A percentile compares a stretch with the other conserved stretches of the same genome.
Evolutionary conservation across 2,329 filamentous ascomycete genomes (phyloP).

Genomic region (Fusarium tuaranense): DNA sequence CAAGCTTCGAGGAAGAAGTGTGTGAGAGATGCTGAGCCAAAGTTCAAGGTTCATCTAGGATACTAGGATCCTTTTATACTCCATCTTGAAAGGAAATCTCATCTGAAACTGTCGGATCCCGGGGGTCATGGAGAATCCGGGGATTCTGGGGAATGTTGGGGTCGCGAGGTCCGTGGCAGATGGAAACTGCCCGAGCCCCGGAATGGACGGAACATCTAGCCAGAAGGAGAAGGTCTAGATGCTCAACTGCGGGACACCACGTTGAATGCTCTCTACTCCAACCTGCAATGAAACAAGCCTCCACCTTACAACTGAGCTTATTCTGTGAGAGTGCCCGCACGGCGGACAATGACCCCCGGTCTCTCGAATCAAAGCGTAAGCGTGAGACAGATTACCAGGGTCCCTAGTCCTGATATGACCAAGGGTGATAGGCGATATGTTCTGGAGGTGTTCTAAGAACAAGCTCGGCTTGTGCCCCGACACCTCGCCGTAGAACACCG

Average conservation of each 20-base stretch:
- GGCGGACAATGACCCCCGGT: background rate
- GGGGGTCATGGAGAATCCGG: background rate
- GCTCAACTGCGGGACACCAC: background rate
- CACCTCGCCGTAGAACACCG: background rate
- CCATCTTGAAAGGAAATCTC: background rate
- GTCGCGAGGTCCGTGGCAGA: background rate
- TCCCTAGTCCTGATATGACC: background rate
- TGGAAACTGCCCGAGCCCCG: background rate
- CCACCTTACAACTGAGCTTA: background rate
- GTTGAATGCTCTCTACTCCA: background rate
- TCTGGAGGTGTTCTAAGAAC: background rate
- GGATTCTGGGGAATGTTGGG: conserved; percentile 1
- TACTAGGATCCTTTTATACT: background rate
- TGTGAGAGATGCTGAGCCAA: background rate
- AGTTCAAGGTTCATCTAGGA: background rate
- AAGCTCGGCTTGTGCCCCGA: background rate
- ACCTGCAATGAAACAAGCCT: background rate
- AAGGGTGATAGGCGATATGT: background rate
- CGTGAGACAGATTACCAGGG: background rate
- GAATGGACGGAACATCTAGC: background rate
- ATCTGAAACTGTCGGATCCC: background rate
- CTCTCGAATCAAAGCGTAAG: background rate
- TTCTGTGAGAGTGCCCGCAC: background rate
- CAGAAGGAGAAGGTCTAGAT: background rate
- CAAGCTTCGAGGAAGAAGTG: background rate